phyloP scores from a whole-genome alignment of 495 filamentous ascomycete species.

The Entonaema liquescens region DNA sequence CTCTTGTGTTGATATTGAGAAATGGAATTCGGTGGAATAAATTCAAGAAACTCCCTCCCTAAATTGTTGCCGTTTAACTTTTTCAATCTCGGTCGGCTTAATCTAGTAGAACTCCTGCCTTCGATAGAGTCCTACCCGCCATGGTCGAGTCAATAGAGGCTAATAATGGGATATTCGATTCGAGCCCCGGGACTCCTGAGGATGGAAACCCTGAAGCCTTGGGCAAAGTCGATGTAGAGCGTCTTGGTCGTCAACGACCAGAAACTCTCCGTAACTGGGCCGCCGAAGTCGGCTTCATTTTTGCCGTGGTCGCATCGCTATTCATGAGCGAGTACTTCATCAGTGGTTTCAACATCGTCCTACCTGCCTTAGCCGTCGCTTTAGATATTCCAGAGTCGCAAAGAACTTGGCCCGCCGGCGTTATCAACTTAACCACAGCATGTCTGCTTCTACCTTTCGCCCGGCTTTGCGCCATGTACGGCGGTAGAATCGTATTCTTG shows the following conservation, averaged over 20 bases:
- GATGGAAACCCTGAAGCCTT: conserved; percentile 21
- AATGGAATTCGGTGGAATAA: neutral
- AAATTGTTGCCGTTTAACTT: neutral
- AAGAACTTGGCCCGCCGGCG: conserved; percentile 80
- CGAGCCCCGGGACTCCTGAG: conserved; percentile 13
- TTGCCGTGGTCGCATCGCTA: conserved; percentile 77
- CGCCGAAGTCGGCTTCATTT: conserved; percentile 74
- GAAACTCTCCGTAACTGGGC: conserved; percentile 66
- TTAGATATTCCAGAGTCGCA: conserved; percentile 71
- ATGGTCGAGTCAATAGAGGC: conserved; percentile 28
- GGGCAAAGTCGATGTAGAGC: conserved; percentile 61
- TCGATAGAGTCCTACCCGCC: neutral
- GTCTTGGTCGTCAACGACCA: conserved; percentile 76
- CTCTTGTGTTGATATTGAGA: neutral
- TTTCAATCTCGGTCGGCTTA: neutral
- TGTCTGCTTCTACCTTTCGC: conserved; percentile 81
- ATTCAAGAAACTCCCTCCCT: neutral
- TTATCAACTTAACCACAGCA: conserved; percentile 77
- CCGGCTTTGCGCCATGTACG: conserved; percentile 78
- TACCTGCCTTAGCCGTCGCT: conserved; percentile 70
- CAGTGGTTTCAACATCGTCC: conserved; percentile 84
- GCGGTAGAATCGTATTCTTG: conserved; percentile 76
- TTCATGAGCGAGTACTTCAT: conserved; percentile 84
- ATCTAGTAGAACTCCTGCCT: neutral
- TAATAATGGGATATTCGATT: conserved; percentile 11